These are phyloP conservation scores for Coelastrella sp. DNA, from an alignment of 139 green algal genomes.

Conservation along the genomic window DNA sequence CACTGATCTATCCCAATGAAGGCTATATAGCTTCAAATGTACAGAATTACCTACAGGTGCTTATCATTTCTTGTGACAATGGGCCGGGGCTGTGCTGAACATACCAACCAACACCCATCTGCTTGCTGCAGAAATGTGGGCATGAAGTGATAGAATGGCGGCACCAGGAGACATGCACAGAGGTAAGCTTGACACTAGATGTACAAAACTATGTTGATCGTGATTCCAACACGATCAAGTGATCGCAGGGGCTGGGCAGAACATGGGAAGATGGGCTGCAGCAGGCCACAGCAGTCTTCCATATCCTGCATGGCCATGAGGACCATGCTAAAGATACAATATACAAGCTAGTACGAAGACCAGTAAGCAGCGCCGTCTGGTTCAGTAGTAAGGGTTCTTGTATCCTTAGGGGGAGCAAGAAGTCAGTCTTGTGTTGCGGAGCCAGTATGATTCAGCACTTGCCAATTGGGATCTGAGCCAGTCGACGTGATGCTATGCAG, in stretches of 20 bases:
- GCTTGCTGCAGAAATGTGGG: neutral
- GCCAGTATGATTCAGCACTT: too few relatives aligned
- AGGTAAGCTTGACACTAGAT: neutral
- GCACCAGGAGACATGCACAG: neutral
- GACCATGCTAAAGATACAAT: neutral
- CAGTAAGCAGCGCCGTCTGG: neutral
- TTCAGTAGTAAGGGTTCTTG: too few relatives aligned
- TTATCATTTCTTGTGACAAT: too few relatives aligned
- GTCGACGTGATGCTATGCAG: too few relatives aligned
- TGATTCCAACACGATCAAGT: neutral
- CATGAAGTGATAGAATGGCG: constrained; percentile 13
- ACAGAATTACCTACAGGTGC: neutral
- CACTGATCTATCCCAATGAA: neutral
- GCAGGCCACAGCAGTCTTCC: constrained; percentile 13
- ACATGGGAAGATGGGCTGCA: neutral
- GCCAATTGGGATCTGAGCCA: too few relatives aligned
- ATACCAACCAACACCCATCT: neutral
- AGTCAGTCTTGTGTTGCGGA: too few relatives aligned
- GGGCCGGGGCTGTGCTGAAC: too few relatives aligned
- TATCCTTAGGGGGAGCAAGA: too few relatives aligned
- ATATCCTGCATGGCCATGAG: constrained; percentile 41
- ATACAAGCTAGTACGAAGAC: neutral
- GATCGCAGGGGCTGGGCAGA: neutral
- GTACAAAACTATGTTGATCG: too few relatives aligned
- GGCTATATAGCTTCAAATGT: constrained; percentile 10